phyloP scores from a whole-genome alignment of 305 asterid species.

The Lippia alba region DNA sequence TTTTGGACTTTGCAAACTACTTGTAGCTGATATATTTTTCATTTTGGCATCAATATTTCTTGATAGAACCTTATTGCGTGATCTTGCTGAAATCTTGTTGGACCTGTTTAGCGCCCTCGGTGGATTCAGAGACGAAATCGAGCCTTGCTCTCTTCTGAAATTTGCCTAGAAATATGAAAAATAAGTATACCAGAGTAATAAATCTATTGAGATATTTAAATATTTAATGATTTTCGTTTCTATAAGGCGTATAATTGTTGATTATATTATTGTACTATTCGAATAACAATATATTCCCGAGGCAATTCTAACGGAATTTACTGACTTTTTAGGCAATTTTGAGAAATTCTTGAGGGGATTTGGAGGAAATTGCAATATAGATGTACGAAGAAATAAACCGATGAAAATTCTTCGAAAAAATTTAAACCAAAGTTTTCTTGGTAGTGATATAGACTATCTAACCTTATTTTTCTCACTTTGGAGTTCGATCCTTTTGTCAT shows the following conservation, averaged over 20 bases:
- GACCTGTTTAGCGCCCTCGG: conserved; percentile 34
- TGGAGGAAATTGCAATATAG: no score
- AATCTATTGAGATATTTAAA: neutral
- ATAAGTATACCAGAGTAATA: neutral
- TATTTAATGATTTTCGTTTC: no score
- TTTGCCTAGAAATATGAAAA: conserved; percentile 31
- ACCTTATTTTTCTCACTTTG: conserved; percentile 39
- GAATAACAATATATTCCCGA: no score
- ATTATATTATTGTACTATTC: no score
- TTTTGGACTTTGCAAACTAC: conserved; percentile 18
- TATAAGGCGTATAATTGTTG: no score
- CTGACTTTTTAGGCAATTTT: no score
- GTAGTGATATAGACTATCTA: conserved; percentile 31
- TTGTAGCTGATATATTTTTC: conserved; percentile 25
- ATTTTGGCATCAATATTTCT: conserved; percentile 26
- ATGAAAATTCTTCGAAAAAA: no score
- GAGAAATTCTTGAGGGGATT: no score
- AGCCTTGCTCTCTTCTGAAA: conserved; percentile 19
- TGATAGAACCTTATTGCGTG: conserved; percentile 20
- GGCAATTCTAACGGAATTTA: no score
- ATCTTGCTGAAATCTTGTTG: conserved; percentile 28
- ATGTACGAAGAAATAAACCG: no score
- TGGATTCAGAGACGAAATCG: conserved; percentile 38
- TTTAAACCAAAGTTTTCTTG: no score
- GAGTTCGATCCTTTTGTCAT: conserved; percentile 22